Evolutionary conservation across 2,329 filamentous ascomycete genomes (phyloP).

Genomic region (Alternaria conjuncta): DNA sequence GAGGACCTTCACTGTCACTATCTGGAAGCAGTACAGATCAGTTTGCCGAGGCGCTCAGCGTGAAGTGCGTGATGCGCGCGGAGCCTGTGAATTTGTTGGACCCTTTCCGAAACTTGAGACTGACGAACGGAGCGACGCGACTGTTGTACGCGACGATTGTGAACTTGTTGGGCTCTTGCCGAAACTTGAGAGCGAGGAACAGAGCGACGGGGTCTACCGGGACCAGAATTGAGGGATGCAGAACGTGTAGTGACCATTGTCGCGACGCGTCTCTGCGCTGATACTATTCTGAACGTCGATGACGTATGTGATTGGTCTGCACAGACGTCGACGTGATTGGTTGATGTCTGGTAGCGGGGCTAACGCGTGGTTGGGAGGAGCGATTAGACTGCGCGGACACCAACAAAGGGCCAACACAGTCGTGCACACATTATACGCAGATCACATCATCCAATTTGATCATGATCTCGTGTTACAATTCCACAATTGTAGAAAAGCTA

Average conservation of each 20-base stretch:
- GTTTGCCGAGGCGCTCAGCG: background rate
- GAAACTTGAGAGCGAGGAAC: background rate
- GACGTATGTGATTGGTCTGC: constrained; percentile 10
- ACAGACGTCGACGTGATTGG: background rate
- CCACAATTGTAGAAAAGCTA: too few relatives aligned
- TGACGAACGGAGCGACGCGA: background rate
- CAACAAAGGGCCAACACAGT: too few relatives aligned
- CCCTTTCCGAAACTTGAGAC: background rate
- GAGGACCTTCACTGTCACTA: background rate
- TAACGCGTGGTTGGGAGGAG: too few relatives aligned
- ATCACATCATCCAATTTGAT: too few relatives aligned
- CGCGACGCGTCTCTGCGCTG: background rate
- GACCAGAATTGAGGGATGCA: background rate
- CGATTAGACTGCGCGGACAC: too few relatives aligned
- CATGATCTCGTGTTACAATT: too few relatives aligned
- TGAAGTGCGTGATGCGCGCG: background rate
- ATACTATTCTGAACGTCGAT: constrained; percentile 2
- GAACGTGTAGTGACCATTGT: background rate
- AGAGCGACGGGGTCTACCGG: background rate
- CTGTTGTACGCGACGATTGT: background rate
- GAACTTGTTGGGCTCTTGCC: background rate
- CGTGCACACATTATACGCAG: too few relatives aligned
- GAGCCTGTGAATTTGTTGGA: background rate
- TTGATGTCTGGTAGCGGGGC: background rate
- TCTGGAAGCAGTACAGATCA: too few relatives aligned